Evolutionary conservation across 306 rosid species (phyloP).

Genomic region (Corylus avellana): DNA sequence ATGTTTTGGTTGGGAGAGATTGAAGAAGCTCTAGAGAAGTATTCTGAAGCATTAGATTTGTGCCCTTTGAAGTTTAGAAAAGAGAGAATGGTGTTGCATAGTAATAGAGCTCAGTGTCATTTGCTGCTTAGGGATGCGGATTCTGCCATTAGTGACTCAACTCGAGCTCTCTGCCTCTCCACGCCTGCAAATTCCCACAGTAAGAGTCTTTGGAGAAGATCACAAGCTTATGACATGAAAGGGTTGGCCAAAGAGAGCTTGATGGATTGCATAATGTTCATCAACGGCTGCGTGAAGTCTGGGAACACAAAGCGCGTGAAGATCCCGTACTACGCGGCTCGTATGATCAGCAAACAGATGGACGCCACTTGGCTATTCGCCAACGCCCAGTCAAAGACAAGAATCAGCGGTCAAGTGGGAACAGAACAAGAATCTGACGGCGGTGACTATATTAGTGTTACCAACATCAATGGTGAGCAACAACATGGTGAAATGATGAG

Average conservation of each 20-base stretch:
- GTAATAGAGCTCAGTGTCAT: slow-evolving; percentile 63
- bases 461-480: slow-evolving; percentile 17
- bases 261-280: slow-evolving; percentile 64
- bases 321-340: slow-evolving; percentile 58
- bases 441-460: slow-evolving; percentile 6
- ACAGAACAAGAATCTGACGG: slow-evolving; percentile 25
- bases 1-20: slow-evolving; percentile 52
- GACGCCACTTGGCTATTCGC: slow-evolving; percentile 69
- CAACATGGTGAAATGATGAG: slow-evolving; percentile 28
- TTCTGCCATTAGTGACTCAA: slow-evolving; percentile 60
- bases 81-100: slow-evolving; percentile 61
- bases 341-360: slow-evolving; percentile 74
- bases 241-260: slow-evolving; percentile 73
- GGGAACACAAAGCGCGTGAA: slow-evolving; percentile 26
- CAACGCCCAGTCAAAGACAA: slow-evolving; percentile 40
- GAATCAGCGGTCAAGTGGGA: not conserved
- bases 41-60: slow-evolving; percentile 51
- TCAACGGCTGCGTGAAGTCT: slow-evolving; percentile 45
- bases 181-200: slow-evolving; percentile 50
- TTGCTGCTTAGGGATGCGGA: slow-evolving; percentile 50
- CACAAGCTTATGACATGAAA: slow-evolving; percentile 78
- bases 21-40: slow-evolving; percentile 52
- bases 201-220: slow-evolving; percentile 71
- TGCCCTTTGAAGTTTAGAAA: slow-evolving; percentile 55
- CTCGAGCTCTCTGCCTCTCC: slow-evolving; percentile 67